Conservation (phyloP, 257 asterid genomes). For the Marsdenia floribunda region DNA sequence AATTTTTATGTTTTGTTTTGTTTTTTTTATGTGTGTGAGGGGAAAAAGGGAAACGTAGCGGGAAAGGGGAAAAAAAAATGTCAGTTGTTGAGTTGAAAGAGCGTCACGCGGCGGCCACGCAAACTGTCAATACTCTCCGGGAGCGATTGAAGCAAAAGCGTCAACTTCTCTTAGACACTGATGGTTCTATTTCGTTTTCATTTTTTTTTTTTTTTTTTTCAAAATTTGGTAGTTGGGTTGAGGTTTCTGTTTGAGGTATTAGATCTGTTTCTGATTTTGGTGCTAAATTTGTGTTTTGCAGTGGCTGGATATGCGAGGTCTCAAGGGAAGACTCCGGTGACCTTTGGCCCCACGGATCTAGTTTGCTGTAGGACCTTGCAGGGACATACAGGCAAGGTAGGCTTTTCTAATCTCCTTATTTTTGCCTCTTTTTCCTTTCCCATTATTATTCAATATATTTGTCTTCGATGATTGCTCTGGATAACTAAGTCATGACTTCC, state of each 20-base stretch:
- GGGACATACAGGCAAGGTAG: constrained; percentile 94
- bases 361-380: constrained; percentile 94
- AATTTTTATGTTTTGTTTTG: not conserved
- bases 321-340: constrained; percentile 79
- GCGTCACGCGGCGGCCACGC: constrained; percentile 86
- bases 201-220: not conserved
- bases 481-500: not conserved
- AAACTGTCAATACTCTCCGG: constrained; percentile 63
- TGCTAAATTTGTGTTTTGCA: constrained; percentile 25
- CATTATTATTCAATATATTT: not conserved
- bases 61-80: constrained; percentile 25
- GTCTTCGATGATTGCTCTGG: not conserved
- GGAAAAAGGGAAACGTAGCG: not conserved
- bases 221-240: constrained; percentile 4
- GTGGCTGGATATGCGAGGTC: constrained; percentile 79
- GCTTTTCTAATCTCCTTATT: not conserved
- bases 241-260: constrained; percentile 5
- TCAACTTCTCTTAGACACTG: constrained; percentile 78
- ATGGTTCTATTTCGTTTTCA: constrained; percentile 37
- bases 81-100: constrained; percentile 85
- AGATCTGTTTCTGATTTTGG: constrained; percentile 35
- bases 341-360: constrained; percentile 93
- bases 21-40: not conserved
- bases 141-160: constrained; percentile 73
- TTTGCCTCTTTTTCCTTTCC: not conserved